These are phyloP conservation scores for Geoglossum glabrum DNA, from an alignment of 495 filamentous ascomycete species.

Conservation along the genomic window DNA sequence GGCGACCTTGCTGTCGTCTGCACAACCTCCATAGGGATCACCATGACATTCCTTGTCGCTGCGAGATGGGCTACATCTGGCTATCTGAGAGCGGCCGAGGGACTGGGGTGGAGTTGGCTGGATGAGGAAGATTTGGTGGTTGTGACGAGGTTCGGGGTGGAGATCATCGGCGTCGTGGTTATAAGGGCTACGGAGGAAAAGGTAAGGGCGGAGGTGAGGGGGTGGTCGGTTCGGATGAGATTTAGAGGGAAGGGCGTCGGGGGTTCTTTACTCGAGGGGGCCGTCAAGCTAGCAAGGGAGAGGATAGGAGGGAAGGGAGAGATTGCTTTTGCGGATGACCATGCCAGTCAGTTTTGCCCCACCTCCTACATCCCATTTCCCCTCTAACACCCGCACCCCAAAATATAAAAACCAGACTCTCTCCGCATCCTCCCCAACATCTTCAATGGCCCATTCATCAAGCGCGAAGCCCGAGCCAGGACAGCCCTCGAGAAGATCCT, in stretches of 20 bases:
- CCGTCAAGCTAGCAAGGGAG: not conserved
- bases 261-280: conserved; percentile 1
- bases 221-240: conserved; percentile 2
- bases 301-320: not conserved
- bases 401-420: not conserved
- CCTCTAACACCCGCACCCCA: not conserved
- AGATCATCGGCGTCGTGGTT: conserved; percentile 35
- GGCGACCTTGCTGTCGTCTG: conserved; percentile 18
- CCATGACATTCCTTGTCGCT: conserved; percentile 24
- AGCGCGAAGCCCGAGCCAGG: not conserved
- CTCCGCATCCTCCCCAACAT: conserved; percentile 2
- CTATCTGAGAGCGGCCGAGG: conserved; percentile 34
- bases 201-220: conserved; percentile 1
- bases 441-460: conserved; percentile 1
- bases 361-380: not conserved
- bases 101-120: conserved; percentile 29
- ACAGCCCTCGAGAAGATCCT: not conserved
- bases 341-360: conserved; percentile 1
- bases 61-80: conserved; percentile 21
- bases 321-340: conserved; percentile 3
- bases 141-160: conserved; percentile 32
- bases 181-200: conserved; percentile 20
- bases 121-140: conserved; percentile 25
- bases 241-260: conserved; percentile 4
- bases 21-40: conserved; percentile 23